phyloP scores from a whole-genome alignment of 768 basidiomycete genomes.

The Dendrothele bispora region DNA sequence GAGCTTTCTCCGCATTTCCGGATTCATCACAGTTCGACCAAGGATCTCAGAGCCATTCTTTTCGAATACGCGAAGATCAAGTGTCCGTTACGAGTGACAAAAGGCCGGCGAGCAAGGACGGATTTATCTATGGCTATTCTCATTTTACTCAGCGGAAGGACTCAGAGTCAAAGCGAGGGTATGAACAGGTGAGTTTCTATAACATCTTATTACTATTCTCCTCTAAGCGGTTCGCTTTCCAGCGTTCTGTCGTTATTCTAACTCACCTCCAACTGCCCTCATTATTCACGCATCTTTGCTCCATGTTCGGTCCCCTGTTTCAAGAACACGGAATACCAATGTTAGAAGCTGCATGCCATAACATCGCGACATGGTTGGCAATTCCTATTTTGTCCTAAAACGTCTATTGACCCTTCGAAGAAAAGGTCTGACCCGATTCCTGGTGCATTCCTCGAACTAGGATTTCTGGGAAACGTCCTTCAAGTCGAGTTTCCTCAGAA shows the following conservation, averaged over 20 bases:
- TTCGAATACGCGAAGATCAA: slow-evolving; percentile 68
- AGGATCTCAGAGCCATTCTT: slow-evolving; percentile 82
- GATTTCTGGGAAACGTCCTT: slow-evolving; percentile 78
- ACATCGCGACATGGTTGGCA: slow-evolving; percentile 80
- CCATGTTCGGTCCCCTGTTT: slow-evolving; percentile 73
- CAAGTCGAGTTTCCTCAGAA: slow-evolving; percentile 69
- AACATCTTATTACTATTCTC: slow-evolving; percentile 6
- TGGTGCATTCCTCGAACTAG: slow-evolving; percentile 72
- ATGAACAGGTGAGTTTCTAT: slow-evolving; percentile 60
- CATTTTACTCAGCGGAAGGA: slow-evolving; percentile 76
- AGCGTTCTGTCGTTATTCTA: slow-evolving; percentile 82
- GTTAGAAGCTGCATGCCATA: slow-evolving; percentile 84
- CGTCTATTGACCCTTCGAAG: slow-evolving; percentile 36
- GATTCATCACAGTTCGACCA: slow-evolving; percentile 86
- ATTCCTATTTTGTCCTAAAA: slow-evolving; percentile 2
- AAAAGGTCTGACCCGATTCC: slow-evolving; percentile 78
- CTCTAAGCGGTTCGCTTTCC: slow-evolving; percentile 19
- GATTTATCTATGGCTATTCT: slow-evolving; percentile 76
- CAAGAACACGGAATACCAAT: slow-evolving; percentile 74
- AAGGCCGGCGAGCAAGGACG: slow-evolving; percentile 48
- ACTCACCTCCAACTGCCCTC: slow-evolving; percentile 81
- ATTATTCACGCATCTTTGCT: slow-evolving; percentile 69
- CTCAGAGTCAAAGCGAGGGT: slow-evolving; percentile 68
- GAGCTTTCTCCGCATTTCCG: slow-evolving; percentile 91
- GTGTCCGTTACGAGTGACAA: slow-evolving; percentile 23